Conservation (phyloP, 805 yeast species). For the Clavispora phyllophila region DNA sequence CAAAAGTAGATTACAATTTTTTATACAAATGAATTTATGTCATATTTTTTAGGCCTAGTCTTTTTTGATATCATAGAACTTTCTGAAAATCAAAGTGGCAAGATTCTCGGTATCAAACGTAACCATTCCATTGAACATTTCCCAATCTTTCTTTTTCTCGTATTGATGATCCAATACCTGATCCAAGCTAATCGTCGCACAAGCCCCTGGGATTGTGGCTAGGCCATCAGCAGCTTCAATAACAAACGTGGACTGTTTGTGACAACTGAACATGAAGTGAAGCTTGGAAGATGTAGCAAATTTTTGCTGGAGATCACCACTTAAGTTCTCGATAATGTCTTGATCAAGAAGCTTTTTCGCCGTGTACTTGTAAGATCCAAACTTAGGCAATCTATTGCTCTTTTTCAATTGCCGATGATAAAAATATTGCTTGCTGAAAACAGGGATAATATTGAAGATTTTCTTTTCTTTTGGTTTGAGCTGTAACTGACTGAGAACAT, state of each 20-base stretch:
- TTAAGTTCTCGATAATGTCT: slow-evolving; percentile 57
- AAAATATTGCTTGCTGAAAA: slow-evolving; percentile 71
- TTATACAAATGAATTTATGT: background rate
- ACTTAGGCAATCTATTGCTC: slow-evolving; percentile 62
- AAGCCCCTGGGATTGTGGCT: slow-evolving; percentile 60
- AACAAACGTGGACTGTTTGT: slow-evolving; percentile 63
- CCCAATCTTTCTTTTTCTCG: slow-evolving; percentile 51
- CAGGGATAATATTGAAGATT: slow-evolving; percentile 43
- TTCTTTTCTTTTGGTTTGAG: slow-evolving; percentile 43
- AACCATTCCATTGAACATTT: slow-evolving; percentile 63
- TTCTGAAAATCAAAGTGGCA: slow-evolving; percentile 64
- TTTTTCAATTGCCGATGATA: slow-evolving; percentile 66
- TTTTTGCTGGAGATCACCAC: slow-evolving; percentile 41
- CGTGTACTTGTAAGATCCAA: slow-evolving; percentile 74
- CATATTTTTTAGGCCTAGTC: slow-evolving; percentile 12
- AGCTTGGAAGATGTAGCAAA: slow-evolving; percentile 56
- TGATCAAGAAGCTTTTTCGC: slow-evolving; percentile 72
- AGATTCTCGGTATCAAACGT: slow-evolving; percentile 64
- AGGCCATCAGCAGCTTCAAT: slow-evolving; percentile 73
- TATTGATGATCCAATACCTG: slow-evolving; percentile 70
- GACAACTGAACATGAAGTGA: slow-evolving; percentile 71
- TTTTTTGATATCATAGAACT: slow-evolving; percentile 58
- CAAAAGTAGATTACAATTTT: background rate
- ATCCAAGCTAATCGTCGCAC: slow-evolving; percentile 58
- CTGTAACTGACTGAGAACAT: slow-evolving; percentile 39